Evolutionary conservation across 208 protist genomes (phyloP), one percentile per base, ranked within the genome.

Genomic region (Trypanosoma caninum): DNA sequence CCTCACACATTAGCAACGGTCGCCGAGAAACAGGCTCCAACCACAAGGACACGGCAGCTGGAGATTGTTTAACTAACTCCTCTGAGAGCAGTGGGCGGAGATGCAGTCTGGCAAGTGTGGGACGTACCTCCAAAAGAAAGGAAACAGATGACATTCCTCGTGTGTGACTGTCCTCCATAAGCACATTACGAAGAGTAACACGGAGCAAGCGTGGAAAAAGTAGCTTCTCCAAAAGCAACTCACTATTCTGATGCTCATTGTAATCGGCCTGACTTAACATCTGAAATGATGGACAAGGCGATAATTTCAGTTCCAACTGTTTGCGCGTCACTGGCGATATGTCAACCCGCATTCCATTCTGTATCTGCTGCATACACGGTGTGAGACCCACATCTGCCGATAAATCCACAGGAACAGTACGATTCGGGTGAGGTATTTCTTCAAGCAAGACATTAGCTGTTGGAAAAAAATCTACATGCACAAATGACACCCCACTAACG

Each of bases 221-320:
- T 57, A 94, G 65, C 22, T 77, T 74, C 10, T 42, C 42, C 54
- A 87, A 74, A 53, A 94, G 73, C 35, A 54, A 68, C 28, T 68
- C 74, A 59, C 83, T 91, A 52, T 91, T 77, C 57, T 91, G 82
- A 42, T 80, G 69, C 72, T 92, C 88, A 63, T 89, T 75, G 82
- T 94, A 91, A 68, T 94, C 88, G 48, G 78, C 69, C 0, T 62
- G 61, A 8, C 78, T 74, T 5, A 91, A 64, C 84, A 95, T 89
- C 66, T 78, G 78, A 56, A 95, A 92, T 22, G 42, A 35, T 0
- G 88, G 82, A 57, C 88, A 95, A 22, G 74, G 53, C 33, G 57
- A 47, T 6, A 95, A 78, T 54, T 91, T 78, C 7, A 95, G 40
- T 34, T 76, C 74, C 3, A 95, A 60, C 16, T 80, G 56, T 65